Base-by-base conservation (phyloP, 2,329 filamentous ascomycete species). In the Incumbomyces delicatus region DNA sequence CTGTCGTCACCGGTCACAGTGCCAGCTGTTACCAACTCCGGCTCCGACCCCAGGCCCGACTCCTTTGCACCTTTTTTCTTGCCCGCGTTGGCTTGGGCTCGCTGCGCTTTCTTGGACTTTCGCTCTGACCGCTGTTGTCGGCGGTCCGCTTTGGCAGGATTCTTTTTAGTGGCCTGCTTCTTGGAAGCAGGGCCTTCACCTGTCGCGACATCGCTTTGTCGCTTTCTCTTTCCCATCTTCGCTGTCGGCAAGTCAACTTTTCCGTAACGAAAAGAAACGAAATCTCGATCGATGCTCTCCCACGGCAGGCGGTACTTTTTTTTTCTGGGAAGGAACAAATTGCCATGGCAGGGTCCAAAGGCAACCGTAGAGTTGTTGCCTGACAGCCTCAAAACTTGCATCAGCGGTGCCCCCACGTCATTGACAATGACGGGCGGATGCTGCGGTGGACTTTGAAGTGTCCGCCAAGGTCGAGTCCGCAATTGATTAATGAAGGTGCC, bases 81-180 rank as follows among this genome's bases (percentile, higher is more conserved):
- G 13, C 33, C 40, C 27, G 50, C 47, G 22, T 52, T 54, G 34
- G 46, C 37, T 42, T 56, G 27, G 2, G 44, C 27, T 34, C 34
- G 27, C 20, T 40, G 44, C 10, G 20, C 44, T 41, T 46, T 57
- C 29, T 56, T 57, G 13, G 53, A 47, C 34, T 54, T 47, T 36
- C 53, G 46, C 40, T 57, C 55, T 22, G 55, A 57, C 40, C 50
- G 54, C 29, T 50, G 50, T 39, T 57, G 55, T 41, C 49, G 43
- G 12, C 46, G 40, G 30, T 51, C 47, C 20, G 51, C 54, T 33
- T 51, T 51, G 7, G 49, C 47, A 34, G 49, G 46, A n/a, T n/a
- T 31, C 30, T 49, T 42, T 36, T 32, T 41, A 18, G 33, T 42
- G 16, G 39, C 29, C 27, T 34, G 41, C 38, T 42, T 35, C 35